phyloP scores from a whole-genome alignment of 768 basidiomycete species.

The Podaxis pistillaris region DNA sequence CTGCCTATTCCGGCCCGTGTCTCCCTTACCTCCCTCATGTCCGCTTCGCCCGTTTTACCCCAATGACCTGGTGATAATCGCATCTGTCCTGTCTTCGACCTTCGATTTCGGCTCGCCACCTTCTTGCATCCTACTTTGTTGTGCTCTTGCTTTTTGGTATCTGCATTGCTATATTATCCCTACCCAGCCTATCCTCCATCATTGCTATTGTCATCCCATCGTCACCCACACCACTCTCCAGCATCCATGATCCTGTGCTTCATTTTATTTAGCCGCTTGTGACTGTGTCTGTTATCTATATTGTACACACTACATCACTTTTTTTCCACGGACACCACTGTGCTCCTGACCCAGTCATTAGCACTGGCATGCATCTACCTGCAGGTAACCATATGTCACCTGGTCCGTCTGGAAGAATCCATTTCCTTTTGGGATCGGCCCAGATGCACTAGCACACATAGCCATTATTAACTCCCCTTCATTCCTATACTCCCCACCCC shows the following conservation, averaged over 20 bases:
- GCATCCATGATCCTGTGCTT: neutral
- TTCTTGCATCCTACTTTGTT: constrained; percentile 9
- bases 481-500: constrained; percentile 8
- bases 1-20: constrained; percentile 8
- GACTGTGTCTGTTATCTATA: constrained; percentile 6
- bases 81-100: neutral
- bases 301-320: constrained; percentile 5
- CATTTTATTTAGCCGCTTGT: neutral
- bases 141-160: constrained; percentile 9
- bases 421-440: constrained; percentile 11
- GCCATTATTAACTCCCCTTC: constrained; percentile 7
- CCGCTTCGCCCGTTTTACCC: neutral
- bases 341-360: constrained; percentile 2
- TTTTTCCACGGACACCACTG: neutral
- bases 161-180: constrained; percentile 9
- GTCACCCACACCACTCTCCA: neutral
- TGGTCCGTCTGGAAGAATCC: constrained; percentile 6
- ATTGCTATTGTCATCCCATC: constrained; percentile 3
- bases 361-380: constrained; percentile 11
- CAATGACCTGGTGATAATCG: neutral
- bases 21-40: neutral
- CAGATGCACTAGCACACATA: constrained; percentile 8
- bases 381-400: constrained; percentile 12
- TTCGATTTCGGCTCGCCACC: constrained; percentile 3
- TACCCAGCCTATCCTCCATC: neutral